Base-by-base conservation (phyloP, 192 early-diverging fungal species). In the Coemansia sp. region DNA sequence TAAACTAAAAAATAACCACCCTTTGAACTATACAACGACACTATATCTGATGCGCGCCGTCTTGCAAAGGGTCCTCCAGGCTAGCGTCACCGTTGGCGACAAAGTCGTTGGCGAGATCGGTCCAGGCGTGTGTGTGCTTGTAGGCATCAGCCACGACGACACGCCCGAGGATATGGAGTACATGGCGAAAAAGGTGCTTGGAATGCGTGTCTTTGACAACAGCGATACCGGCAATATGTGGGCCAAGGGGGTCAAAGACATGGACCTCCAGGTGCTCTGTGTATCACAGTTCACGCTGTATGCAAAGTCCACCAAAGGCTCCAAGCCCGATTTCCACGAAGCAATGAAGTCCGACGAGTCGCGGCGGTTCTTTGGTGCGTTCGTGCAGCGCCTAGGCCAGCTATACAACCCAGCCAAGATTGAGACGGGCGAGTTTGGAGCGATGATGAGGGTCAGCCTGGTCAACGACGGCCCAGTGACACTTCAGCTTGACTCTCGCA, bases 281-380 rank as follows among this genome's bases (percentile, higher is more conserved):
- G 92, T 96, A 8, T 90, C 88, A 4, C 96, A 98, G 76, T 98
- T 98, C 66, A 98, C 96, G 14, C 83, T 98, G 21, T 95, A 92
- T 64, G 93, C 85, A 12, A 80, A 85, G 22, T 87, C 88, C 6
- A 81, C 70, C 52, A 97, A 95, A 69, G 91, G 88, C 17, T 78
- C 80, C 33, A 98, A 98, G 70, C 95, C 93, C 14, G 93, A 95
- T 73, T 98, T 98, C 64, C 93, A 95, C 66, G 64, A 87, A 26
- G 91, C 93, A 1, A 95, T 95, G 92, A 90, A 89, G 54, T 76
- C 83, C 4, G 80, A 70, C 1, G 53, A 70, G 11, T 87, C 90
- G 17, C 86, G 83, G 12, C 82, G 82, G 38, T 84, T 92, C 71
- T 98, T 97, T 75, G 64, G 83, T 15, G 60, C 64, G 15, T 95